Percentiles rank a stretch among this genome's conserved stretches.
Evolutionary conservation across 2,329 filamentous ascomycete genomes (phyloP).

Genomic region (Fusarium begoniae): DNA sequence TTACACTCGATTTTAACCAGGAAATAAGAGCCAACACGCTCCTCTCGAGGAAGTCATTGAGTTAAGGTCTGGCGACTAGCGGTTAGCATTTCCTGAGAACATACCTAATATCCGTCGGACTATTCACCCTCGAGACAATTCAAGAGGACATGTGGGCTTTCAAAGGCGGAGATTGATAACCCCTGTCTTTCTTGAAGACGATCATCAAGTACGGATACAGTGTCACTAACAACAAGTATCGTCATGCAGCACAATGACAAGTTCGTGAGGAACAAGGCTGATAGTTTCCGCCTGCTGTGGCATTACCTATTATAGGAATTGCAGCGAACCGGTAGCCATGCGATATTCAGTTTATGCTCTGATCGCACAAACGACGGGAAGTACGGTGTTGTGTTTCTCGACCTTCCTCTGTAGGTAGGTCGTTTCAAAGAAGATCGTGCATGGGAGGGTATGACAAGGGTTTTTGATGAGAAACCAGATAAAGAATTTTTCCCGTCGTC

Average conservation of each 20-base stretch:
- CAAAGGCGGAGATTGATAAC: slow-evolving; percentile 10
- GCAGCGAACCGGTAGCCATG: slow-evolving; percentile 36
- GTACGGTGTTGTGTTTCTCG: slow-evolving; percentile 15
- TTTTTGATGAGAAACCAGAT: not conserved
- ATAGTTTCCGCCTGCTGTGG: slow-evolving; percentile 18
- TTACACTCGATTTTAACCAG: slow-evolving; percentile 8
- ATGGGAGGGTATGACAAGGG: slow-evolving; percentile 12
- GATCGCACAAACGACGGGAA: slow-evolving; percentile 22
- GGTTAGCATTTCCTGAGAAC: not conserved
- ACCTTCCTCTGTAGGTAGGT: slow-evolving; percentile 34
- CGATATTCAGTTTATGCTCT: slow-evolving; percentile 14
- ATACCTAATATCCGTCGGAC: not conserved
- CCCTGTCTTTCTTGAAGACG: not conserved
- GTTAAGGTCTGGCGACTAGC: not conserved
- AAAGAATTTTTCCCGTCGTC: not conserved
- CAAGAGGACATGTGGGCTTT: not conserved
- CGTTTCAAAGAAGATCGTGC: slow-evolving; percentile 28
- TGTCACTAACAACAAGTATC: slow-evolving; percentile 1
- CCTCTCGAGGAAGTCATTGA: not conserved
- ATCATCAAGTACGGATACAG: slow-evolving; percentile 14
- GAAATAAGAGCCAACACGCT: slow-evolving; percentile 5
- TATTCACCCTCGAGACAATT: not conserved
- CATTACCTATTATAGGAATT: slow-evolving; percentile 37
- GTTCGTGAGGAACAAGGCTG: slow-evolving; percentile 21
- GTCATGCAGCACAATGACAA: not conserved